A percentile compares a stretch with the other conserved stretches of the same genome.
Conservation (phyloP, 139 green algal genomes). For the Chlamydomonas incerta region DNA sequence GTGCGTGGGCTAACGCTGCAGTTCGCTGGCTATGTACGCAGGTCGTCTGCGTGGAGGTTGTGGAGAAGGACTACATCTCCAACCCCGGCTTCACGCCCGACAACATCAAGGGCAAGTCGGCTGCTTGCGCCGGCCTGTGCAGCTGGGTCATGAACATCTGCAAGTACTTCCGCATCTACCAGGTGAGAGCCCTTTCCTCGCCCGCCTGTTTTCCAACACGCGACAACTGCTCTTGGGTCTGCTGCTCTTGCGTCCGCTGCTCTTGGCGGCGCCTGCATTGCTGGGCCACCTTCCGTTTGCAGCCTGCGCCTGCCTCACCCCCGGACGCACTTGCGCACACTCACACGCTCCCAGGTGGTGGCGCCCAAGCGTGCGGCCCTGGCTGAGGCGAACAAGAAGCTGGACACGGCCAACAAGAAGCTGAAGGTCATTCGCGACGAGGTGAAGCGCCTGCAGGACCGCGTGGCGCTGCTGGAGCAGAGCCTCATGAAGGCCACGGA, state of each 20-base stretch:
- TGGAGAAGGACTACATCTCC: slow-evolving; percentile 81
- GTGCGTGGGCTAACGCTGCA: too few species aligned
- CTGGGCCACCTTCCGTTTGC: not conserved
- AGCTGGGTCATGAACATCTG: slow-evolving; percentile 94
- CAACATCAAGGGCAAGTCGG: slow-evolving; percentile 86
- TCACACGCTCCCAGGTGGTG: slow-evolving; percentile 75
- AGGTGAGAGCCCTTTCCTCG: slow-evolving; percentile 59
- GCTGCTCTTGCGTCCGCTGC: not conserved
- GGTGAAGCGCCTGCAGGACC: slow-evolving; percentile 88
- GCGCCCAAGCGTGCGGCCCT: slow-evolving; percentile 88
- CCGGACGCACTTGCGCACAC: too few species aligned
- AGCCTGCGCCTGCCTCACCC: too few species aligned
- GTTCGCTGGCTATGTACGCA: not conserved
- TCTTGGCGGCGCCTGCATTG: not conserved
- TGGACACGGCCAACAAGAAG: slow-evolving; percentile 90
- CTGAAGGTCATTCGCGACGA: slow-evolving; percentile 81
- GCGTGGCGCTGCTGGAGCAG: slow-evolving; percentile 84
- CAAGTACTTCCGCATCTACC: slow-evolving; percentile 96
- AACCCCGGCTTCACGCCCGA: slow-evolving; percentile 86
- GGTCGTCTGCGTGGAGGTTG: slow-evolving; percentile 26
- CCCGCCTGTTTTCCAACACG: too few species aligned
- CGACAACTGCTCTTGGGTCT: too few species aligned
- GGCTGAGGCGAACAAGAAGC: slow-evolving; percentile 86
- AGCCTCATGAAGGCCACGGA: slow-evolving; percentile 88
- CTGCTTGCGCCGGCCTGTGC: slow-evolving; percentile 90